Conservation (phyloP, 2,329 filamentous ascomycete genomes). For the Ophiocordyceps australis region DNA sequence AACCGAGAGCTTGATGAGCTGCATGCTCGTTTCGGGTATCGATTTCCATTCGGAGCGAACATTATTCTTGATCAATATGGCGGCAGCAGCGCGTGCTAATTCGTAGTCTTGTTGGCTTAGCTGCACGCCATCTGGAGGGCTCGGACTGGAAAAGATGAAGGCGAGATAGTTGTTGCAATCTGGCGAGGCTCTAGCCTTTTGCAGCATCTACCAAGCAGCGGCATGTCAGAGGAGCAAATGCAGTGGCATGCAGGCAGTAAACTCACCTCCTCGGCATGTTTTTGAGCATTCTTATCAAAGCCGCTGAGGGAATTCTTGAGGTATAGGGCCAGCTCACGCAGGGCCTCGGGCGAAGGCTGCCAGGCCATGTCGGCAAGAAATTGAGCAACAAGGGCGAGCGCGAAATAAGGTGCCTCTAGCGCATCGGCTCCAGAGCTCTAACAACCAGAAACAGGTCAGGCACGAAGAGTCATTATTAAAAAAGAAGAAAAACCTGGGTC, state of each 20-base stretch:
- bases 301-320: conserved; percentile 85
- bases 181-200: conserved; percentile 70
- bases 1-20: conserved; percentile 63
- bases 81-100: conserved; percentile 69
- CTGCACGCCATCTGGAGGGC: conserved; percentile 40
- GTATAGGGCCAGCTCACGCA: conserved; percentile 77
- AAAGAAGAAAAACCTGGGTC: too few relatives aligned
- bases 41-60: conserved; percentile 57
- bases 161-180: conserved; percentile 97
- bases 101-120: conserved; percentile 46
- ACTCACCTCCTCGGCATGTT: conserved; percentile 73
- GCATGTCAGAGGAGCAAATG: not conserved
- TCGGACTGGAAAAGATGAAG: conserved; percentile 64
- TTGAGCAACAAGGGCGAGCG: too few relatives aligned
- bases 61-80: conserved; percentile 92
- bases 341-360: conserved; percentile 75
- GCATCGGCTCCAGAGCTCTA: too few relatives aligned
- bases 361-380: conserved; percentile 74
- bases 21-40: conserved; percentile 55
- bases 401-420: too few relatives aligned
- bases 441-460: too few relatives aligned
- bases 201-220: conserved; percentile 54
- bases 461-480: too few relatives aligned
- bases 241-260: not conserved
- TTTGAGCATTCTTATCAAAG: conserved; percentile 62